Conservation (phyloP, 371 early-diverging fungal genomes). For the Mortierella sp. region DNA sequence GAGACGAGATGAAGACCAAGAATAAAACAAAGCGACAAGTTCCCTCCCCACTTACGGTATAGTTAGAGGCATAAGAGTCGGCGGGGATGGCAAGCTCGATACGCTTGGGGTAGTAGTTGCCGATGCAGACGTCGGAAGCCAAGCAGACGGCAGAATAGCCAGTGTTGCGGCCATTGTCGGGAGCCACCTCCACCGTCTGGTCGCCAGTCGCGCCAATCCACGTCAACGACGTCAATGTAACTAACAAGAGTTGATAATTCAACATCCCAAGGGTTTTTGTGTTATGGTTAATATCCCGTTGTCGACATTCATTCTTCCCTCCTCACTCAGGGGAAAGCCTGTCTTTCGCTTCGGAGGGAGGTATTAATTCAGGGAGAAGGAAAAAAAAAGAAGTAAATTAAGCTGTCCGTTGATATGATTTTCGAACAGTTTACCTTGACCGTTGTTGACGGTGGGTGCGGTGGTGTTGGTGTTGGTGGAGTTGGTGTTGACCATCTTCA, state of each 20-base stretch:
- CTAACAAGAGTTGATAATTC: too few relatives aligned
- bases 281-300: too few relatives aligned
- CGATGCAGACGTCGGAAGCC: constrained; percentile 29
- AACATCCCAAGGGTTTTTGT: too few relatives aligned
- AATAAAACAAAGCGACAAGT: background rate
- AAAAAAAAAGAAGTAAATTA: background rate
- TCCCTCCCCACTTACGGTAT: constrained; percentile 31
- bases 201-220: constrained; percentile 42
- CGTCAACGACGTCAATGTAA: constrained; percentile 27
- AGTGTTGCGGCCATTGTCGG: constrained; percentile 36
- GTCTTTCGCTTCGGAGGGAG: too few relatives aligned
- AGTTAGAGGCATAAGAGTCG: constrained; percentile 29
- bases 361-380: background rate
- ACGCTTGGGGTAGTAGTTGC: constrained; percentile 49
- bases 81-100: constrained; percentile 37
- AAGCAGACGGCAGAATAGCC: constrained; percentile 27
- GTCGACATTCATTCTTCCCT: too few relatives aligned
- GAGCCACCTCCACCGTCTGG: constrained; percentile 41
- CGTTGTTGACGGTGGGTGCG: constrained; percentile 12
- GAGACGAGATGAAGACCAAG: background rate
- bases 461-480: constrained; percentile 6
- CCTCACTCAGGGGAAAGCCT: too few relatives aligned
- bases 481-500: constrained; percentile 28
- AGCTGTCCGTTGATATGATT: too few relatives aligned
- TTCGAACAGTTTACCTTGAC: too few relatives aligned